Conservation (phyloP, 2,329 filamentous ascomycete species). For the Hansfordia pulvinata region DNA sequence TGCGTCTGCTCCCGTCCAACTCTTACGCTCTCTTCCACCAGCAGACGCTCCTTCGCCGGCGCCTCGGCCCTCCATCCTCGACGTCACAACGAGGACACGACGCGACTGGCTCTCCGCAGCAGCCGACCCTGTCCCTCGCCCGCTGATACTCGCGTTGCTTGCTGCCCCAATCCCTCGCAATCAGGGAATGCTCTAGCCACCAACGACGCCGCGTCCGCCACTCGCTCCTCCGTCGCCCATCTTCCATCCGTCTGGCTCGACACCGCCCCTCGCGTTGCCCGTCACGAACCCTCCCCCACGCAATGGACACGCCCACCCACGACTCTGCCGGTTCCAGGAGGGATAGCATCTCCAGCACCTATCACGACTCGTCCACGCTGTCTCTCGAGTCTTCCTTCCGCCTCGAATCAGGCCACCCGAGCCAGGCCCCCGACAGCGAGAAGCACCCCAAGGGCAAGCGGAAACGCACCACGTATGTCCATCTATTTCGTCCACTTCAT, state of each 20-base stretch:
- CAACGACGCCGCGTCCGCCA: constrained; percentile 12
- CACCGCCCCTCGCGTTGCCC: constrained; percentile 8
- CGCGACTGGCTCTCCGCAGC: too few species aligned
- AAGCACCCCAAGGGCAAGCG: constrained; percentile 45
- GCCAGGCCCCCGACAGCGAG: constrained; percentile 15
- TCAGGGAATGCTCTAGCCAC: constrained; percentile 7
- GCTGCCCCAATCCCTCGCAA: constrained; percentile 11
- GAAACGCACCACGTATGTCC: constrained; percentile 48
- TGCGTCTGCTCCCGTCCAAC: too few species aligned
- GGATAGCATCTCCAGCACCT: constrained; percentile 13
- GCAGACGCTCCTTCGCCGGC: constrained; percentile 2
- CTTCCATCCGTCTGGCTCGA: constrained; percentile 8
- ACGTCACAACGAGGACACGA: constrained; percentile 7
- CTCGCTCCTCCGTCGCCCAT: constrained; percentile 9
- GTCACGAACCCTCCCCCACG: too few species aligned
- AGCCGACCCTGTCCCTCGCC: too few species aligned
- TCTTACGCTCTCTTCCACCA: constrained; percentile 4
- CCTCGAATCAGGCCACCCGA: constrained; percentile 15
- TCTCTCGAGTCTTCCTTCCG: constrained; percentile 21
- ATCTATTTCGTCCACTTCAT: constrained; percentile 2
- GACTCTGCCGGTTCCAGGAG: too few species aligned
- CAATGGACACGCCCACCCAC: too few species aligned
- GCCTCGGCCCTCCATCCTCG: constrained; percentile 3
- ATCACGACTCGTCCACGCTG: constrained; percentile 14
- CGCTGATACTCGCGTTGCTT: too few species aligned